Evolutionary conservation across 306 rosid genomes (phyloP).

Genomic region (Trifolium fragiferum): DNA sequence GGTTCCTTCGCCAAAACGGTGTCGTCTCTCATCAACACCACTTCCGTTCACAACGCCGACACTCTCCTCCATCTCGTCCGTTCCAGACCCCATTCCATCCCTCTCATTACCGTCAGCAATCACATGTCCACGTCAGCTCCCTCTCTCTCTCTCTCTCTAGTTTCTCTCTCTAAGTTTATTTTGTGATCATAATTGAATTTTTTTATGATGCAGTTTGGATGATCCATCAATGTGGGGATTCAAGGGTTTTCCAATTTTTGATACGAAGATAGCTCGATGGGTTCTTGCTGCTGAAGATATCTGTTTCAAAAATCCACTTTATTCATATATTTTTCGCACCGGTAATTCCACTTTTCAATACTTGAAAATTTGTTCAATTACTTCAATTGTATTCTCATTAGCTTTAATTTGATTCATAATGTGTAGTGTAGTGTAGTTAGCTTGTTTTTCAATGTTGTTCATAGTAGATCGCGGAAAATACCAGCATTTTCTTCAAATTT

Average conservation of each 20-base stretch:
- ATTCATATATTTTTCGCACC: slow-evolving; percentile 71
- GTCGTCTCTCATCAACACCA: slow-evolving; percentile 65
- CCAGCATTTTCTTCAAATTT: not conserved
- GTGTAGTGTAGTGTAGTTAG: not conserved
- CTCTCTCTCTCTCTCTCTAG: not conserved
- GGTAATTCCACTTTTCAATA: slow-evolving; percentile 48
- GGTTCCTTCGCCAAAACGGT: slow-evolving; percentile 72
- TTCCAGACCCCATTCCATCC: slow-evolving; percentile 73
- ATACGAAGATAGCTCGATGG: slow-evolving; percentile 69
- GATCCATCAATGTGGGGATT: slow-evolving; percentile 94
- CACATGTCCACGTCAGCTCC: slow-evolving; percentile 84
- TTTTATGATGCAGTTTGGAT: slow-evolving; percentile 54
- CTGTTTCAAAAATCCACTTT: slow-evolving; percentile 64
- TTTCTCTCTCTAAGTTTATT: not conserved
- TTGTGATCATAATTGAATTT: not conserved
- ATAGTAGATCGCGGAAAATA: not conserved
- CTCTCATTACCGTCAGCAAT: slow-evolving; percentile 91
- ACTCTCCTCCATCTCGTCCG: slow-evolving; percentile 71
- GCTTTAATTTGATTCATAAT: not conserved
- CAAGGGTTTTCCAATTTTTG: slow-evolving; percentile 68
- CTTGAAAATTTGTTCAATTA: not conserved
- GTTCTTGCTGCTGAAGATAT: slow-evolving; percentile 89
- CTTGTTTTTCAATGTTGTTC: not conserved
- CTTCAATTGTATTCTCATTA: not conserved
- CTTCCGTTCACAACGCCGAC: slow-evolving; percentile 76